A percentile compares a stretch with the other conserved stretches of the same genome.
These are phyloP conservation scores for Noccaea caerulescens DNA, from an alignment of 345 rosid species.

Conservation along the genomic window DNA sequence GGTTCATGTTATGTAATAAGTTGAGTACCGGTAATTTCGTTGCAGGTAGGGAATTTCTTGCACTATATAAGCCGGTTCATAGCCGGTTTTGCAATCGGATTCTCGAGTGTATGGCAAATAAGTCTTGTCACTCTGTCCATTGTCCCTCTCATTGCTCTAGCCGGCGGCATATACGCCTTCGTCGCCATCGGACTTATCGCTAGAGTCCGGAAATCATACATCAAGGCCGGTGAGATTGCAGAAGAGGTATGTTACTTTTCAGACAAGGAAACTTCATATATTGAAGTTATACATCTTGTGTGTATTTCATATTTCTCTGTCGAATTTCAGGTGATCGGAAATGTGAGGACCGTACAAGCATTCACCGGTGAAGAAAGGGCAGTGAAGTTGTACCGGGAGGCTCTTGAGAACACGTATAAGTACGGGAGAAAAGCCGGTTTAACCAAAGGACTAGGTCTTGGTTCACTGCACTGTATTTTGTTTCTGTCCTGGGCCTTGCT, in stretches of 20 bases:
- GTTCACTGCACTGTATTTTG: constrained; percentile 79
- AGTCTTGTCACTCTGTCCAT: constrained; percentile 91
- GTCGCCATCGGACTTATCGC: constrained; percentile 83
- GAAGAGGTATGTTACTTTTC: constrained; percentile 69
- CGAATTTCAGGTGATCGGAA: constrained; percentile 75
- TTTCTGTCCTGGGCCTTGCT: constrained; percentile 95
- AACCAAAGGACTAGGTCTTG: constrained; percentile 91
- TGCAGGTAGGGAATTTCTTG: constrained; percentile 91
- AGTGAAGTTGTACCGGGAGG: constrained; percentile 68
- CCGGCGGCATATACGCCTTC: constrained; percentile 88
- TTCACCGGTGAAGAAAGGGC: constrained; percentile 94
- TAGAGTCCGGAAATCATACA: constrained; percentile 78
- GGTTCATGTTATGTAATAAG: not conserved
- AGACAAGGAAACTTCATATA: not conserved
- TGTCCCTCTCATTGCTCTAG: constrained; percentile 90
- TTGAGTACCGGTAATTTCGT: constrained; percentile 1
- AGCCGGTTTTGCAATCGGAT: constrained; percentile 87
- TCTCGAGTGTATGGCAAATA: constrained; percentile 89
- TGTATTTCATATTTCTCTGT: not conserved
- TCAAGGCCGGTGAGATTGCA: constrained; percentile 93
- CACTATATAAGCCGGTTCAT: constrained; percentile 91
- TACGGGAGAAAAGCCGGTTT: constrained; percentile 88
- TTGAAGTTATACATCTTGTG: constrained; percentile 1
- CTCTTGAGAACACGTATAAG: constrained; percentile 67
- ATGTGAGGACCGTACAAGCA: constrained; percentile 96